Base-by-base conservation (phyloP, 1,284 basidiomycete genomes). In the Ganoderma leucocontextum region DNA sequence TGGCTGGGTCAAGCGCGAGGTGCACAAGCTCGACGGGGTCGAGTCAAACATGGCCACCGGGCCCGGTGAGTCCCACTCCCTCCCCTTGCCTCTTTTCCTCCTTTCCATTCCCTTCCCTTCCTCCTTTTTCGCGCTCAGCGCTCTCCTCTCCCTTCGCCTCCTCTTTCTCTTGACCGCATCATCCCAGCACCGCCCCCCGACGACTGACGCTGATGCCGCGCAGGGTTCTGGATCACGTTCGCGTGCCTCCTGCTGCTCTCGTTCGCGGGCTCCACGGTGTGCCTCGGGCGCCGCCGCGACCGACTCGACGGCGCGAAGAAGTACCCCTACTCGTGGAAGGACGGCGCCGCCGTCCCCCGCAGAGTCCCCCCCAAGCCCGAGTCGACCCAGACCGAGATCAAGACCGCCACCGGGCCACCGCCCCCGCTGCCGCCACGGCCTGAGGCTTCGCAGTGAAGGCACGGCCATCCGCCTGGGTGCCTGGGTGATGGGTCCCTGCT, bases 211-310 rank as follows among this genome's bases (percentile, higher is more conserved):
- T 41, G 41, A n/a, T 49, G 9, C 29, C 60, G 63, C 41, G 62
- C 52, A 91, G 91, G 86, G 10, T 91, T 93, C 79, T 94, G 92
- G 92, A 79, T 93, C 77, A 92, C 90, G 3, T 87, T 93, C 73
- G 87, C 84, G n/a, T 79, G 88, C 17, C 80, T 93, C 77, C 79
- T 92, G 69, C 83, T 92, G 2, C 85, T 91, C 25, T 79, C 87
- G 58, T 75, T 92, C 66, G 89, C 86, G 13, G 89, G 89, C 53
- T 87, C 86, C 82, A 89, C 89, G 1, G 88, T 92, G 38, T 91
- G 88, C 82, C 86, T 92, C 74, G 90, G 90, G 12, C 87, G 91
- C 42, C 84, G 90, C 65, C 74, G 76, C 17, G 78, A 76, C 67
- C 74, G 76, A 52, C 74, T 74, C 75, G 71, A 74, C 29, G 75